These are phyloP conservation scores for Lachnum nothofagi DNA, from an alignment of 2,329 filamentous ascomycete species.

Conservation along the genomic window DNA sequence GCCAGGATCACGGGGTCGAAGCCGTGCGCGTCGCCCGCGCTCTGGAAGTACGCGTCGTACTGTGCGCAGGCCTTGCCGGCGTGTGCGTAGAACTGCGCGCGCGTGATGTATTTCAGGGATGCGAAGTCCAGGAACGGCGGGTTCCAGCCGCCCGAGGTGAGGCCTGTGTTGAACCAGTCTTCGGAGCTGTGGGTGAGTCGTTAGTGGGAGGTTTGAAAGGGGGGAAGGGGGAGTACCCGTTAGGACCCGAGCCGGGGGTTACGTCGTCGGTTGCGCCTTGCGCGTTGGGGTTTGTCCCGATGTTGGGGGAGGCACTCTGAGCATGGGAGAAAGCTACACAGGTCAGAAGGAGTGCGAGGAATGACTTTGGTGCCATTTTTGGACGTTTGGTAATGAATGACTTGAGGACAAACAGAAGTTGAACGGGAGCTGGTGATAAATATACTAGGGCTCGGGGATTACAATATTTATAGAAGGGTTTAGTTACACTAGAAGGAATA, in stretches of 20 bases:
- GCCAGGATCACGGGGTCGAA: constrained; percentile 2
- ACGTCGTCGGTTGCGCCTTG: constrained; percentile 15
- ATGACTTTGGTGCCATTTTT: not conserved
- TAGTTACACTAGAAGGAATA: not conserved
- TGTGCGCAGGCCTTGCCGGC: constrained; percentile 28
- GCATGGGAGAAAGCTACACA: not conserved
- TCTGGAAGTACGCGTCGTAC: constrained; percentile 35
- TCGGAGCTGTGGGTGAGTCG: constrained; percentile 28
- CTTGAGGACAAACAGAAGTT: too few relatives aligned
- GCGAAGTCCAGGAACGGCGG: constrained; percentile 34
- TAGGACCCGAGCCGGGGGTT: constrained; percentile 13
- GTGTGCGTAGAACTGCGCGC: constrained; percentile 28
- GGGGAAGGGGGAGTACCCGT: constrained; percentile 4
- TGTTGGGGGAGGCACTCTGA: not conserved
- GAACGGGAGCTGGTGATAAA: too few relatives aligned
- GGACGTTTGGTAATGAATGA: too few relatives aligned
- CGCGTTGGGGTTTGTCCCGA: constrained; percentile 1
- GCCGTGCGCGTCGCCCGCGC: constrained; percentile 2
- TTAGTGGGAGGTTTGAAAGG: not conserved
- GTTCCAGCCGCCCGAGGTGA: constrained; percentile 31
- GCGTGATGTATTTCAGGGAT: constrained; percentile 27
- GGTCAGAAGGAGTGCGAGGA: not conserved
- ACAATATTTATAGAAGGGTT: not conserved
- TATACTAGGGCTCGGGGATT: too few relatives aligned
- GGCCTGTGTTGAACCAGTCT: constrained; percentile 32